These are phyloP conservation scores for Kwoniella shandongensis DNA, from an alignment of 768 basidiomycete species.

Conservation along the genomic window DNA sequence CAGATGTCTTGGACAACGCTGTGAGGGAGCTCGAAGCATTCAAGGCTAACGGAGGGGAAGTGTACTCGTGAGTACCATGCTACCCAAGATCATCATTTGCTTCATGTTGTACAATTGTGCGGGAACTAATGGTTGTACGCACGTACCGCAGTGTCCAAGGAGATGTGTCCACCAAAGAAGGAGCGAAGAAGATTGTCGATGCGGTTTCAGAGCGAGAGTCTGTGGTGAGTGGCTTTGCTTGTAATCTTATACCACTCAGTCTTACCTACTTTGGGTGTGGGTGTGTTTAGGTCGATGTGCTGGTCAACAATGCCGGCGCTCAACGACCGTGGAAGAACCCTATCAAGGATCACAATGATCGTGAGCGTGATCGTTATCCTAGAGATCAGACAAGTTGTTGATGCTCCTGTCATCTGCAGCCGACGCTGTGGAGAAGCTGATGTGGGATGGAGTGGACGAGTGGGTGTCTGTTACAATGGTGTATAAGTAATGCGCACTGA, in stretches of 20 bases:
- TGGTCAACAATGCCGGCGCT: conserved; percentile 39
- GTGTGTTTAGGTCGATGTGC: conserved; percentile 25
- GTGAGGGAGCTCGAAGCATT: conserved; percentile 24
- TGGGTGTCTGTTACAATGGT: conserved; percentile 5
- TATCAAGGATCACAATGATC: conserved; percentile 20
- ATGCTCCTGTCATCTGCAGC: conserved; percentile 3
- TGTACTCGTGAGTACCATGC: conserved; percentile 14
- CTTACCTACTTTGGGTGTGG: too few relatives aligned
- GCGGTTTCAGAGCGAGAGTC: conserved; percentile 19
- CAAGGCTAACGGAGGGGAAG: not conserved
- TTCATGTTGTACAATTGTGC: not conserved
- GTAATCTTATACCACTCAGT: not conserved
- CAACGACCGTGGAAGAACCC: conserved; percentile 25
- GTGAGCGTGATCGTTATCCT: not conserved
- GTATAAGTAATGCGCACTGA: not conserved
- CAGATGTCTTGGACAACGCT: conserved; percentile 36
- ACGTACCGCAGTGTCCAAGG: conserved; percentile 27
- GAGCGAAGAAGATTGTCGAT: conserved; percentile 19
- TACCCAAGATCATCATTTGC: too few relatives aligned
- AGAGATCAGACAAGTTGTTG: not conserved
- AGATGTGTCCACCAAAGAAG: conserved; percentile 35
- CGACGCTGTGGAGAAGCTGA: conserved; percentile 18
- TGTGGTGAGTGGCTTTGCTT: conserved; percentile 9
- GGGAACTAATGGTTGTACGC: not conserved
- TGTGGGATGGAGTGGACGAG: conserved; percentile 30